Evolutionary conservation across 129 eudicot species (phyloP).

Genomic region (Flaveria linearis): DNA sequence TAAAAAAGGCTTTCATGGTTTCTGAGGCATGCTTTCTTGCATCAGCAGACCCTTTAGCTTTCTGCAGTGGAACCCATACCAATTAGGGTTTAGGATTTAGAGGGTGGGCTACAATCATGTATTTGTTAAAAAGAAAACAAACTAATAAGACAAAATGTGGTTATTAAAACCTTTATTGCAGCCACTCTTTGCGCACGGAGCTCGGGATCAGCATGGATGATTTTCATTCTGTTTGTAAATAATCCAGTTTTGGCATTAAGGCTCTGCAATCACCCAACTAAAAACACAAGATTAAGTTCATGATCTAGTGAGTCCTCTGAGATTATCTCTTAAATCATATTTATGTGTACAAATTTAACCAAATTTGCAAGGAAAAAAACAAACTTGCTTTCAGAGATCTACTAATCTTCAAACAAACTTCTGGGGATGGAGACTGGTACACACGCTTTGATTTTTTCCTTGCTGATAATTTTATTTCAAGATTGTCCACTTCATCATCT

Average conservation of each 20-base stretch:
- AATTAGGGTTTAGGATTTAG: not conserved
- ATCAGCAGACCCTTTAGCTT: constrained; percentile 73
- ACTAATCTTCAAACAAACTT: constrained; percentile 90
- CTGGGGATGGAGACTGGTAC: constrained; percentile 65
- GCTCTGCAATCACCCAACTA: constrained; percentile 98
- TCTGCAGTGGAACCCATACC: constrained; percentile 43
- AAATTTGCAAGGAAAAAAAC: constrained; percentile 36
- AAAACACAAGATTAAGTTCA: constrained; percentile 55
- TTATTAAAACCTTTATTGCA: constrained; percentile 75
- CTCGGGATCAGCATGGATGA: constrained; percentile 78
- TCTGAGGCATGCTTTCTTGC: constrained; percentile 92
- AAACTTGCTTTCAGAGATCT: constrained; percentile 79
- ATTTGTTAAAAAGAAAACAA: not conserved
- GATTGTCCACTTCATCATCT: constrained; percentile 94
- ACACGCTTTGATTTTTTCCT: constrained; percentile 74
- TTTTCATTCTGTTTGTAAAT: constrained; percentile 94
- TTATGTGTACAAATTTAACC: not conserved
- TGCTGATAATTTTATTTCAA: constrained; percentile 63
- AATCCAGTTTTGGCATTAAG: constrained; percentile 91
- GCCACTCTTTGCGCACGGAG: constrained; percentile 92
- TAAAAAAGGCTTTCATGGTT: constrained; percentile 73
- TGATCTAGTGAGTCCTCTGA: constrained; percentile 18
- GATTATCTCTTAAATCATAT: not conserved
- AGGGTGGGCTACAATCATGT: not conserved
- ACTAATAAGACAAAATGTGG: not conserved